Evolutionary conservation across 495 filamentous ascomycete species (phyloP), one percentile per base, ranked within the genome.

Genomic region (Penicillium silybi): DNA sequence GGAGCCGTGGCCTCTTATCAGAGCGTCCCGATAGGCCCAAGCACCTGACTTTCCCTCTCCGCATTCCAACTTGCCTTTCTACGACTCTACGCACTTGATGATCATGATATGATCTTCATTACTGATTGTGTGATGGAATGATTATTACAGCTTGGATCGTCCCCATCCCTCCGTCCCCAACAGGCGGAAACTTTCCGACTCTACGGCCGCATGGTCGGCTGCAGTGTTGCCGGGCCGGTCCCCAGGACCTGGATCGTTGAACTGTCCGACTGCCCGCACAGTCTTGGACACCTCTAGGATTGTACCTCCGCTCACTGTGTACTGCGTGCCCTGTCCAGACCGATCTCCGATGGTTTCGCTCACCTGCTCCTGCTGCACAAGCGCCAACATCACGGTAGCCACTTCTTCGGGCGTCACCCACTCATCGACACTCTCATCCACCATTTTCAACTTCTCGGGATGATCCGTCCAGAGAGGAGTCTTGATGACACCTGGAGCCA

Each of bases 381-480:
- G 71, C 39, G 73, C 72, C 45, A 85, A 54, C 85, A 89, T 89
- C 23, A 79, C 78, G 41, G 77, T 71, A 6, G 83, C 85, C 0
- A 89, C 85, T 53, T 84, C 80, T 53, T 86, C 84, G 0, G 85
- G 71, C 9, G 74, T 80, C 19, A 81, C 81, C 85, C 84, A 88
- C 46, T 64, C 69, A 58, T 85, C 83, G 18, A 61, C 52, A 1
- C 57, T 62, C 7, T 71, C 68, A 46, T 78, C 65, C 1, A 86
- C 51, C 62, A 84, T 75, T 51, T 71, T 70, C 46, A 84, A 16
- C 60, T 89, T 88, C 62, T 87, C 84, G 13, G 84, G 82, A 55
- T 85, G 71, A 1, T 87, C 83, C 0, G 79, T 83, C 84, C 84
- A 89, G 4, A 89, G 61, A 23, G 85, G 81, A 1, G 85, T 88